Percentiles rank a stretch among this genome's conserved stretches.
These are phyloP conservation scores for Magnaporthiopsis incrustans DNA, from an alignment of 2,329 filamentous ascomycete species.

Conservation along the genomic window DNA sequence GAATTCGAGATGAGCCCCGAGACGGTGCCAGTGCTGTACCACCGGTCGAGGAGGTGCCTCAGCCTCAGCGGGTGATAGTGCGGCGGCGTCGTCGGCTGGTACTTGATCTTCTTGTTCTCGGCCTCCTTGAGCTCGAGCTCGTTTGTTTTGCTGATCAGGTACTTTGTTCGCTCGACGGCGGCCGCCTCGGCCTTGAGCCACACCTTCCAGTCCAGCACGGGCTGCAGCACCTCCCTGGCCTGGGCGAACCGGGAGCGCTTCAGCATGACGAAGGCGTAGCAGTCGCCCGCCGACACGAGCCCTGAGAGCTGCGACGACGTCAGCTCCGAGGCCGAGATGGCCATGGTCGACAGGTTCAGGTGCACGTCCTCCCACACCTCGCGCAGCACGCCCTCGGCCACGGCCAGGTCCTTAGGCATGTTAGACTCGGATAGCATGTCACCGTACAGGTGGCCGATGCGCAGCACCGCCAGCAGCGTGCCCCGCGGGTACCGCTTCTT, in stretches of 20 bases:
- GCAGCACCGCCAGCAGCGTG: constrained; percentile 6
- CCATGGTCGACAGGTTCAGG: constrained; percentile 4
- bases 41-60: constrained; percentile 8
- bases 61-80: constrained; percentile 6
- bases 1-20: constrained; percentile 5
- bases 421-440: constrained; percentile 9
- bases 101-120: constrained; percentile 7
- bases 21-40: constrained; percentile 4
- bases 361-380: constrained; percentile 7
- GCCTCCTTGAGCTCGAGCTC: constrained; percentile 5
- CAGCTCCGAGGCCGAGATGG: constrained; percentile 1
- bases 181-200: constrained; percentile 3
- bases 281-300: constrained; percentile 6
- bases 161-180: constrained; percentile 1
- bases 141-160: constrained; percentile 5
- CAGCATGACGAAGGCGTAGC: constrained; percentile 7
- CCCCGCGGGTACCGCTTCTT: constrained; percentile 2
- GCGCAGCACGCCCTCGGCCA: constrained; percentile 6
- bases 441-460: constrained; percentile 9
- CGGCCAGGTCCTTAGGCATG: constrained; percentile 1
- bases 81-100: constrained; percentile 1
- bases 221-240: constrained; percentile 3
- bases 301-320: constrained; percentile 2
- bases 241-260: constrained; percentile 7
- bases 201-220: constrained; percentile 7